Base-by-base conservation (phyloP, 257 asterid species). In the Mentha longifolia region DNA sequence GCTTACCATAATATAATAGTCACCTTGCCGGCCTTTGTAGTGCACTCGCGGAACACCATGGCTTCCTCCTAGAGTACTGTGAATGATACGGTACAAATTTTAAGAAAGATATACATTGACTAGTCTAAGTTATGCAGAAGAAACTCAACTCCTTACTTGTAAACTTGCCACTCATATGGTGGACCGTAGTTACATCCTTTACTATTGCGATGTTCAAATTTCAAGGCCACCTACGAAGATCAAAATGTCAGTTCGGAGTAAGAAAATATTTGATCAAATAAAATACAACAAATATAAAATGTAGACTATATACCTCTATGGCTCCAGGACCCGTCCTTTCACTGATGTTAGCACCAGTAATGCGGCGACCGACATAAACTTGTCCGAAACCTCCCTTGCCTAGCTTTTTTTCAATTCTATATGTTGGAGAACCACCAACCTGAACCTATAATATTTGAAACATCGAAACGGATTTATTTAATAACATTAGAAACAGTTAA, bases 311-410 rank as follows among this genome's bases (percentile, higher is more conserved):
- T 73, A 90, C 95, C 84, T 92, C 92, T 17, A 75, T 41, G 22
- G 92, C 90, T 43, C 86, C 91, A 49, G 96, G 79, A 31, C 92
- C 94, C 14, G 74, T 76, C 80, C 91, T 85, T 46, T 81, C 91
- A 78, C 25, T 76, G 45, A 62, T 71, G 75, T 28, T 62, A 22
- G 85, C 85, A 54, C 91, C 95, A 73, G 82, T 50, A 45, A 84
- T 68, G 31, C 95, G 89, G 49, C 91, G 96, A 54, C 98, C 98
- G 46, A 88, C 92, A 85, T 80, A 88, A 14, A 90, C 98, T 80
- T 92, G 98, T 41, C 98, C 98, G 16, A 92, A 92, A 22, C 98
- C 97, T 74, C 98, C 98, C 80, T 92, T 88, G 17, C 98, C 98
- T 6, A 92, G 96, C 70, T 87, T 92, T 74, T 71, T 87, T 62